Percentiles rank a stretch among this genome's conserved stretches.
phyloP scores from a whole-genome alignment of 2,329 filamentous ascomycete genomes.

The Epichloe hybrida region DNA sequence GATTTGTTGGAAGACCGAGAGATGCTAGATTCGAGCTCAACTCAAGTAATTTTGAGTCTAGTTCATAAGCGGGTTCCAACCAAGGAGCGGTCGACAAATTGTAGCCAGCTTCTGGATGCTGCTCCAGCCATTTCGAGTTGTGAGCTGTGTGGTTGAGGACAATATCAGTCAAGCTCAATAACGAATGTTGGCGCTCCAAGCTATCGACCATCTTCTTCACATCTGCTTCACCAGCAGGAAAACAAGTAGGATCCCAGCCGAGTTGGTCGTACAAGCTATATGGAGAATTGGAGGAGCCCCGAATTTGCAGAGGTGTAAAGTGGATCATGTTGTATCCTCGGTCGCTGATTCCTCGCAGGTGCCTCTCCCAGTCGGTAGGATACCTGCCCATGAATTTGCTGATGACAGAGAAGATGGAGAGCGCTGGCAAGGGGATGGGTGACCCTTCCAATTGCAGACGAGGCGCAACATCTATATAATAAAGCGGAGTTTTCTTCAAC shows the following conservation, averaged over 20 bases:
- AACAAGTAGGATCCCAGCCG: constrained; percentile 66
- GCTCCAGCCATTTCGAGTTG: constrained; percentile 86
- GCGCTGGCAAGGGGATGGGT: constrained; percentile 72
- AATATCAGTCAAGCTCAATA: constrained; percentile 86
- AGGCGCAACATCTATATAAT: constrained; percentile 92
- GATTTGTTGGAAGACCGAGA: constrained; percentile 61
- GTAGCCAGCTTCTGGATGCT: constrained; percentile 92
- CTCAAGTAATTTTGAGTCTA: constrained; percentile 53
- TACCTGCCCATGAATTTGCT: constrained; percentile 98
- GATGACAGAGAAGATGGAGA: constrained; percentile 86
- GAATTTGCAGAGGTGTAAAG: constrained; percentile 84
- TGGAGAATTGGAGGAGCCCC: constrained; percentile 85
- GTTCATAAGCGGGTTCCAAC: constrained; percentile 49
- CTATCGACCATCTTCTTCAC: constrained; percentile 61
- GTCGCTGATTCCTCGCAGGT: constrained; percentile 75
- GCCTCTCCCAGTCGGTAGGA: constrained; percentile 77
- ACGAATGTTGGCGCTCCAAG: constrained; percentile 71
- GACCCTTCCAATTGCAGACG: constrained; percentile 59
- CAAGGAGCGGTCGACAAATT: constrained; percentile 81
- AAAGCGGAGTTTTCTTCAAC: constrained; percentile 56
- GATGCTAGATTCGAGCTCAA: constrained; percentile 61
- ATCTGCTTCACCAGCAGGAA: constrained; percentile 75
- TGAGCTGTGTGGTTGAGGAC: constrained; percentile 97
- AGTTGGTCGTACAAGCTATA: constrained; percentile 95
- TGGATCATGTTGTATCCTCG: constrained; percentile 98